Percentiles rank a stretch among this genome's conserved stretches.
These are phyloP conservation scores for Xeromyces bisporus DNA, from an alignment of 495 filamentous ascomycete species.

Conservation along the genomic window DNA sequence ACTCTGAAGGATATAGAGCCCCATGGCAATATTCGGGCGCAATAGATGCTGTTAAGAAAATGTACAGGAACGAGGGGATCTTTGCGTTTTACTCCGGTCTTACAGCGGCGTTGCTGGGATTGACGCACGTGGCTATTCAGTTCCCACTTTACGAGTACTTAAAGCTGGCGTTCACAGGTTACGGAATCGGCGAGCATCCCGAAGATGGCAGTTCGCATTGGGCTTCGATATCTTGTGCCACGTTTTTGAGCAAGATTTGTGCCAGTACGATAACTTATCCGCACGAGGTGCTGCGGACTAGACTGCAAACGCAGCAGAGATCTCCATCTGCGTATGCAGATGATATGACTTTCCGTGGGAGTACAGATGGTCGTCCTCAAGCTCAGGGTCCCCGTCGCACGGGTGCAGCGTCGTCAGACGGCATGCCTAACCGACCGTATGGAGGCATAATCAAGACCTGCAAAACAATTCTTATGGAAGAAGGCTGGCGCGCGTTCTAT, in stretches of 20 bases:
- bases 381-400: conserved; percentile 25
- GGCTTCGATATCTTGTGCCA: conserved; percentile 64
- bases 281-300: conserved; percentile 85
- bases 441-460: conserved; percentile 66
- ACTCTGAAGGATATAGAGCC: conserved; percentile 37
- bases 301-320: conserved; percentile 73
- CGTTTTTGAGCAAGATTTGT: conserved; percentile 87
- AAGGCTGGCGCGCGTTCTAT: conserved; percentile 95
- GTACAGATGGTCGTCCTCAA: conserved; percentile 32
- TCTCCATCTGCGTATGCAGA: conserved; percentile 29
- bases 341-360: conserved; percentile 48
- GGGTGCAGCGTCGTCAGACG: conserved; percentile 36
- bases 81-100: conserved; percentile 91
- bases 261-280: conserved; percentile 94
- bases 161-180: conserved; percentile 77
- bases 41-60: conserved; percentile 79
- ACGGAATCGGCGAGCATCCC: conserved; percentile 55
- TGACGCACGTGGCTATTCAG: conserved; percentile 93
- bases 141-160: conserved; percentile 93
- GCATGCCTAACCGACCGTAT: conserved; percentile 49
- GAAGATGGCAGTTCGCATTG: conserved; percentile 46
- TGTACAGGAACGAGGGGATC: conserved; percentile 81
- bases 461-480: conserved; percentile 69
- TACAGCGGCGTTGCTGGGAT: conserved; percentile 74
- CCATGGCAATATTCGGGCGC: conserved; percentile 87